Evolutionary conservation across 208 protist species (phyloP).

Genomic region (Acanthamoeba royreba): DNA sequence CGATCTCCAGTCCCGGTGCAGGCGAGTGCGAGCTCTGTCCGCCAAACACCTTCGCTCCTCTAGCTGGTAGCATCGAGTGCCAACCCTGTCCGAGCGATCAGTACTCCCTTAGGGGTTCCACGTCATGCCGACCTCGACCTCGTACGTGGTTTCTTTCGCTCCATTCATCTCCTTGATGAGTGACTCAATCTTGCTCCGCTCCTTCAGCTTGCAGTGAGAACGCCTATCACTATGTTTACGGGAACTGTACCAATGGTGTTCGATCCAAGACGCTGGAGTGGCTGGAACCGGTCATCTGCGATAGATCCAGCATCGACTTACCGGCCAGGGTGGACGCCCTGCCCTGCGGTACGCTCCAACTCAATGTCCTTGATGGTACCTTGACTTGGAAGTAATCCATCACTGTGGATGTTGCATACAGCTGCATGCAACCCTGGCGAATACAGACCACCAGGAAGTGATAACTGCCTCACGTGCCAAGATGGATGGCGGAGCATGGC

Average conservation of each 20-base stretch:
- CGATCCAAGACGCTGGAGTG: background rate
- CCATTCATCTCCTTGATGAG: too few species aligned
- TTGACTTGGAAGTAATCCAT: too few species aligned
- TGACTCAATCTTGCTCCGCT: background rate
- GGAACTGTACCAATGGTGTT: background rate
- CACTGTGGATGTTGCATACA: too few species aligned
- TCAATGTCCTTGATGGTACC: too few species aligned
- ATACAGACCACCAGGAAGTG: background rate
- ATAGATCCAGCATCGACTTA: background rate
- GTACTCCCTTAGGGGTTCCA: background rate
- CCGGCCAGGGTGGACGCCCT: background rate
- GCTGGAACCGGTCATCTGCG: background rate
- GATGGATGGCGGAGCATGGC: background rate
- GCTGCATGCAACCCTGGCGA: background rate
- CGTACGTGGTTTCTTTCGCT: background rate
- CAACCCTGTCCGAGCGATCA: background rate
- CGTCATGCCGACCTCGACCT: background rate
- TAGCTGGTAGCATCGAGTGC: background rate
- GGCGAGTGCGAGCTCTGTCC: background rate
- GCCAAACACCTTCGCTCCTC: background rate
- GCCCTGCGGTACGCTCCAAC: background rate
- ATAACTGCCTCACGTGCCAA: background rate
- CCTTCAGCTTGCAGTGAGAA: background rate
- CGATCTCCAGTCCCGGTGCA: background rate
- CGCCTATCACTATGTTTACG: background rate